phyloP scores from a whole-genome alignment of 2,329 filamentous ascomycete species.

The Salinomyces thailandicus region DNA sequence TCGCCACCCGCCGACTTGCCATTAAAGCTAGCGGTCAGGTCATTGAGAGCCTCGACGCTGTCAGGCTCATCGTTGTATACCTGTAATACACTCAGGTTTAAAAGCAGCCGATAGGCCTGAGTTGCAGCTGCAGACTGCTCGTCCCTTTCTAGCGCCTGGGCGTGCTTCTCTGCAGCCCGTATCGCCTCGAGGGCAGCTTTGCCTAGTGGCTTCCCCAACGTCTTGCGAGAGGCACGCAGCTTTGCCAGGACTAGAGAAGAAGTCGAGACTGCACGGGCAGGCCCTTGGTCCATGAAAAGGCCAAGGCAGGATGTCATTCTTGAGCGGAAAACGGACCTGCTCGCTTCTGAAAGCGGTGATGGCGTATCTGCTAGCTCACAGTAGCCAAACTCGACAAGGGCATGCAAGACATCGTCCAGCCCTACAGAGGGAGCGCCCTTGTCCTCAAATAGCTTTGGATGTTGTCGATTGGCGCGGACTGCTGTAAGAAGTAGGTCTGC shows the following conservation, averaged over 20 bases:
- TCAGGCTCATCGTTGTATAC: slow-evolving; percentile 85
- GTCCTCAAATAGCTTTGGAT: slow-evolving; percentile 17
- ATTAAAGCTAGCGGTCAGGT: slow-evolving; percentile 67
- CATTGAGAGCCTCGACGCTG: slow-evolving; percentile 68
- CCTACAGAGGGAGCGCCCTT: slow-evolving; percentile 16
- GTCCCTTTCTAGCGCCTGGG: slow-evolving; percentile 18
- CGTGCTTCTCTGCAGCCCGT: slow-evolving; percentile 14
- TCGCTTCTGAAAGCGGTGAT: slow-evolving; percentile 27
- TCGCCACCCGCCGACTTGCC: slow-evolving; percentile 38
- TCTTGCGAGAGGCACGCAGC: slow-evolving; percentile 4
- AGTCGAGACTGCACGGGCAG: slow-evolving; percentile 15
- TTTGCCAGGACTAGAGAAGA: slow-evolving; percentile 3
- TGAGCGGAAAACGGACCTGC: slow-evolving; percentile 43
- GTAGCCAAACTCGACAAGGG: slow-evolving; percentile 29
- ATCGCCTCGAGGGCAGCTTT: slow-evolving; percentile 11
- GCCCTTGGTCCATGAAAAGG: slow-evolving; percentile 32
- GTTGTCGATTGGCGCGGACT: slow-evolving; percentile 30
- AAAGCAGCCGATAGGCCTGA: slow-evolving; percentile 62
- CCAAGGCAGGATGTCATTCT: slow-evolving; percentile 46
- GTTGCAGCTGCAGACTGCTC: slow-evolving; percentile 6
- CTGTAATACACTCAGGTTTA: slow-evolving; percentile 75
- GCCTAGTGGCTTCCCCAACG: slow-evolving; percentile 3
- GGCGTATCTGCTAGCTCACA: slow-evolving; percentile 11
- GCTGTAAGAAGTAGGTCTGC: slow-evolving; percentile 44
- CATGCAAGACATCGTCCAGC: slow-evolving; percentile 14